phyloP scores from a whole-genome alignment of 2,329 filamentous ascomycete species.

The Diaporthe eres region DNA sequence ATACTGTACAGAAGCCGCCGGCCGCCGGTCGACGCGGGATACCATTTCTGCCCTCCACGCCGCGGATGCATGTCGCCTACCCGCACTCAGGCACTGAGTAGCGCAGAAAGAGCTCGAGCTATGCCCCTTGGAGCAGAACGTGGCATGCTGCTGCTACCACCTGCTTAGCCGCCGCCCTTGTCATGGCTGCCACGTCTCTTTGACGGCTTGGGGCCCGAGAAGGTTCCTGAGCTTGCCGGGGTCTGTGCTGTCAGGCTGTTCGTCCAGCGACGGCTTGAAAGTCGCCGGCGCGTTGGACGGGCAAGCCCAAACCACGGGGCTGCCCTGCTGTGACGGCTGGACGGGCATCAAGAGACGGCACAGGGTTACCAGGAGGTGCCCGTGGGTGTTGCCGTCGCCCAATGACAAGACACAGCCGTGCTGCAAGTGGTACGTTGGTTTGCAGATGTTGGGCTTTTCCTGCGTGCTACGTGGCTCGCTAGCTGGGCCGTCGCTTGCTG shows the following conservation, averaged over 20 bases:
- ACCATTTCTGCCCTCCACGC: conserved; percentile 18
- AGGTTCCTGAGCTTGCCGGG: conserved; percentile 25
- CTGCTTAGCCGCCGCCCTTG: background rate
- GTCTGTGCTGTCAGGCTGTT: conserved; percentile 9
- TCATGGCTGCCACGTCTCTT: conserved; percentile 16
- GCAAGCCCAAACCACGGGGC: conserved; percentile 1
- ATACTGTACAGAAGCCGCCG: conserved; percentile 12
- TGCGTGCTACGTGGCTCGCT: conserved; percentile 43
- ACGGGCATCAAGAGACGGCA: conserved; percentile 9
- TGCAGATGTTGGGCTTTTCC: conserved; percentile 34
- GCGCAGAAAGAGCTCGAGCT: conserved; percentile 10
- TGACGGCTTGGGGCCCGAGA: conserved; percentile 15
- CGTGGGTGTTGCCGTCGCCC: conserved; percentile 19
- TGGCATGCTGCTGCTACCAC: conserved; percentile 5
- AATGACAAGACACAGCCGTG: conserved; percentile 23
- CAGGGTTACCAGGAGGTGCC: conserved; percentile 20
- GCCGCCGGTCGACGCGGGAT: conserved; percentile 27
- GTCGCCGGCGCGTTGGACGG: background rate
- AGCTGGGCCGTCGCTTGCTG: conserved; percentile 37
- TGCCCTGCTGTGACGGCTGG: conserved; percentile 2
- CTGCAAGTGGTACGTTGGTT: conserved; percentile 33
- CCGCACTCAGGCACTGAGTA: conserved; percentile 34
- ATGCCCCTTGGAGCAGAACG: conserved; percentile 12
- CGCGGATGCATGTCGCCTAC: conserved; percentile 32
- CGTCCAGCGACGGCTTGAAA: background rate